Evolutionary conservation across 1,284 basidiomycete species (phyloP), one percentile per base, ranked within the genome.

Genomic region (Xerocomus nothofagi): DNA sequence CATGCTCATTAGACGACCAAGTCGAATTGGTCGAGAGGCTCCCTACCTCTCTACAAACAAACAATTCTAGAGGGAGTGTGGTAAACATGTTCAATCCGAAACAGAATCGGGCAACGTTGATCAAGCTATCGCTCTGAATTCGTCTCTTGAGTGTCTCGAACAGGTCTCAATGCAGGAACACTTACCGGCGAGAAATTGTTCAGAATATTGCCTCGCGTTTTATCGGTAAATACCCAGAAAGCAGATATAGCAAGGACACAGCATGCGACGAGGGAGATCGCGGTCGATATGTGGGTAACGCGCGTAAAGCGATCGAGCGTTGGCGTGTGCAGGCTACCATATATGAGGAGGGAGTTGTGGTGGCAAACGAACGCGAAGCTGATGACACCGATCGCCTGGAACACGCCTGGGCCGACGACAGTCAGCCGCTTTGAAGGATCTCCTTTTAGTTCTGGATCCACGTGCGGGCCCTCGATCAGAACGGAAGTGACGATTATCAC

Each of bases 51-150:
- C 93, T 80, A 63, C 94, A 97, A 14, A 98, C 93, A 65, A 98
- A 97, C 18, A 93, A 76, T 64, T 98, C 93, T 41, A 98, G 75
- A 0, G 93, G 93, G 17, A 95, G 80, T 0, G 96, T 99, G 1
- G 95, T 97, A 61, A 97, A 96, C 96, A 99, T 99, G 71, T 99
- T 99, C 53, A 96, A 71, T 5, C 96, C 96, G 63, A 99, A 98
- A 62, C 91, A 93, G 61, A 98, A 92, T 20, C 95, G 81, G 6
- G 96, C 96, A 47, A 98, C 78, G 66, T 98, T 96, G 71, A 96
- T 94, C 49, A 96, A 62, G 23, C 85, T 82, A 66, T 95, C 91
- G 59, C 80, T 76, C 87, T 90, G 57, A 7, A 8, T 29, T 8
- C n/a, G 3, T 57, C 27, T 34, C 12, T 12, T 61, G 15, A 68